Conservation (phyloP, 805 yeast species). For the Yarrowia sp. region DNA sequence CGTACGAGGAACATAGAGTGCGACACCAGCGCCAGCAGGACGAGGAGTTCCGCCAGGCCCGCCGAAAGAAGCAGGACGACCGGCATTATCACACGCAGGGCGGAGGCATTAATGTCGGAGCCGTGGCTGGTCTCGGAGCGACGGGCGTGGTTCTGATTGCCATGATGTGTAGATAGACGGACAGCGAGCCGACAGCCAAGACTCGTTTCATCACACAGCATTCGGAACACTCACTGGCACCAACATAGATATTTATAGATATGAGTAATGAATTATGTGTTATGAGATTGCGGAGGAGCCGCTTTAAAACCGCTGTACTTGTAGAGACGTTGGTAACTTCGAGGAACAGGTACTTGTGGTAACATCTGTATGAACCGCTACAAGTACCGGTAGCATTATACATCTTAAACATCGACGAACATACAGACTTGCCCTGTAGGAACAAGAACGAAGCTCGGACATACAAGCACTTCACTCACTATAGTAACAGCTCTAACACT, state of each 20-base stretch:
- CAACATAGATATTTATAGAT: slow-evolving; percentile 21
- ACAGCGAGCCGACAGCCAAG: no score
- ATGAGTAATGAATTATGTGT: slow-evolving; percentile 19
- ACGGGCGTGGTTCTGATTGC: slow-evolving; percentile 16
- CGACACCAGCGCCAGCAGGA: slow-evolving; percentile 27
- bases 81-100: background rate
- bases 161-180: slow-evolving; percentile 14
- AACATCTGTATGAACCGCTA: no score
- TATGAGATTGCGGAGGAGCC: background rate
- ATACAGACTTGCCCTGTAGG: no score
- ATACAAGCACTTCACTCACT: no score
- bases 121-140: slow-evolving; percentile 11
- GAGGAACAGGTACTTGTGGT: no score
- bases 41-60: background rate
- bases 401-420: no score
- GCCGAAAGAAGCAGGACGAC: background rate
- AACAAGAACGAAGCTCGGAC: no score
- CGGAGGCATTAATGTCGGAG: slow-evolving; percentile 16
- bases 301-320: no score
- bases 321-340: no score
- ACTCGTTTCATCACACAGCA: no score
- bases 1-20: slow-evolving; percentile 36
- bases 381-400: no score
- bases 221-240: background rate
- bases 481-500: no score